Evolutionary conservation across 257 asterid genomes (phyloP).

Genomic region (Solanum okadae): DNA sequence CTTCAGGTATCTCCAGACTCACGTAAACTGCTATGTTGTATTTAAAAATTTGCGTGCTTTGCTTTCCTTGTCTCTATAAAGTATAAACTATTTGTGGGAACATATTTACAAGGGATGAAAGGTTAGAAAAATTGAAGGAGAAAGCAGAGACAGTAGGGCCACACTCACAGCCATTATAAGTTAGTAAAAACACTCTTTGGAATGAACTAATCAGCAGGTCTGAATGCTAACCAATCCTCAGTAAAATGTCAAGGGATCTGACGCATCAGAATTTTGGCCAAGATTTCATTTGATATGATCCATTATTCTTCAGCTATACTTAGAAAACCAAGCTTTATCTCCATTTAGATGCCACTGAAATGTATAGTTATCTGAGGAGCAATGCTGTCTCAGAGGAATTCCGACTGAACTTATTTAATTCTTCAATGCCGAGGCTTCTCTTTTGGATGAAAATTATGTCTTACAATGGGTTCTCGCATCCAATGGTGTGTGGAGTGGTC

Average conservation of each 20-base stretch:
- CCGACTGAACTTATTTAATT: neutral
- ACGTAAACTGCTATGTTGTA: neutral
- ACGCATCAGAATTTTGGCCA: neutral
- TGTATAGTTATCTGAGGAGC: neutral
- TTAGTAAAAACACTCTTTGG: neutral
- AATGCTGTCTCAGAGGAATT: neutral
- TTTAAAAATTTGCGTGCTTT: neutral
- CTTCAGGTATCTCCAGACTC: conserved; percentile 54
- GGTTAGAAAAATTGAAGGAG: neutral
- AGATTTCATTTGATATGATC: neutral
- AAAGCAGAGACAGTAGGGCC: neutral
- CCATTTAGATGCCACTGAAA: neutral
- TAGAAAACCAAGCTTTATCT: neutral
- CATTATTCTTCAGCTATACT: neutral
- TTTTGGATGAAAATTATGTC: neutral
- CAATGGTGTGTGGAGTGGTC: neutral
- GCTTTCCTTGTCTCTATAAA: neutral
- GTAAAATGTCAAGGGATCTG: neutral
- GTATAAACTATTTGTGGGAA: neutral
- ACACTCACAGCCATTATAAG: neutral
- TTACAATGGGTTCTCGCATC: neutral
- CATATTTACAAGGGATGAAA: neutral
- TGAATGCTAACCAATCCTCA: neutral
- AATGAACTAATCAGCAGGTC: neutral
- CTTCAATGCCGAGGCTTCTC: neutral